Evolutionary conservation across 1,139 yeast genomes (phyloP), one percentile per base, ranked within the genome.

Genomic region (Pichia sp.): DNA sequence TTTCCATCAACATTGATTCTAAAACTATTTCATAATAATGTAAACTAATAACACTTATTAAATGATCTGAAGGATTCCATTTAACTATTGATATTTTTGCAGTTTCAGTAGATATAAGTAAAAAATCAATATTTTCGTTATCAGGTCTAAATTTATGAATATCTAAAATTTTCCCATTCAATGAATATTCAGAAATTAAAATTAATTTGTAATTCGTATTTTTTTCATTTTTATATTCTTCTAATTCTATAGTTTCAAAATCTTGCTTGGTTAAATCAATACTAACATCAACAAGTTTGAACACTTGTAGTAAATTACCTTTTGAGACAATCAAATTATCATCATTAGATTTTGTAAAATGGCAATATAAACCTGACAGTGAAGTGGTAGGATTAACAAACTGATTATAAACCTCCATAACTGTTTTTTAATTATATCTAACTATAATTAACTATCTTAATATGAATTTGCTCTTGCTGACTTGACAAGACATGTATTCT

Each of bases 21-120:
- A 85, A 71, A 37, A 80, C 76, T 45, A 78, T 76, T 58, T 90
- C 97, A 62, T 90, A 92, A 61, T 77, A 87, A 64, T 92, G 99
- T 46, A 92, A 69, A 42, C 96, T 86, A 4, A 80, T 74, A 0
- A 97, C 87, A 22, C 75, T 69, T n/a, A 92, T 70, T 0, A 74
- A 57, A 50, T 77, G 71, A 16, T 59, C 61, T 8, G 60, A 64
- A 10, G 67, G 66, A 58, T 87, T 83, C 89, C 96, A 92, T 49
- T 73, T 72, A 27, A 92, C 67, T 35, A 90, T 66, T 1, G 95
- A 84, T 43, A 87, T 61, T 61, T 90, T 90, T 25, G 97, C 96
- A 46, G 68, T 69, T 51, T 80, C 77, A 33, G 95, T 85, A 11
- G 89, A 69, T 3, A 92, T 70, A 5, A 84, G 63, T 35, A 92